These are phyloP conservation scores for Globisporangium cylindrosporum DNA, from an alignment of 352 stramenopile species.

Conservation along the genomic window DNA sequence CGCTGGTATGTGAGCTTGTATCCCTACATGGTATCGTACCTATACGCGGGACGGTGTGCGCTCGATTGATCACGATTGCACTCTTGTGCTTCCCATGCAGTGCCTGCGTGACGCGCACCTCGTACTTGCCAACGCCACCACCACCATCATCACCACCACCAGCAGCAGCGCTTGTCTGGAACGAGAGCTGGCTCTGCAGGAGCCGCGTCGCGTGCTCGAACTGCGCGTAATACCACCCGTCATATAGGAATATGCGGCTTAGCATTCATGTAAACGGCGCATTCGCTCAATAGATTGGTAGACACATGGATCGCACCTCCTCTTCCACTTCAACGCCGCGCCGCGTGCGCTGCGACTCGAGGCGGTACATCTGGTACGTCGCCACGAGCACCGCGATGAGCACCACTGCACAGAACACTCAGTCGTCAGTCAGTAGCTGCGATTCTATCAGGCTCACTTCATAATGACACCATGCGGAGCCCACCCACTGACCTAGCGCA, in stretches of 20 bases:
- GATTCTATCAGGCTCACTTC: no score
- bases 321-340: conserved; percentile 31
- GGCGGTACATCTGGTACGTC: conserved; percentile 53
- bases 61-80: conserved; percentile 58
- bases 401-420: conserved; percentile 33
- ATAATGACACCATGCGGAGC: not conserved
- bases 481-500: conserved; percentile 26
- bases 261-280: not conserved
- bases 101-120: conserved; percentile 36
- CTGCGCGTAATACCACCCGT: conserved; percentile 16
- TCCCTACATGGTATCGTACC: conserved; percentile 37
- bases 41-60: conserved; percentile 45
- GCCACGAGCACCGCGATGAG: conserved; percentile 53
- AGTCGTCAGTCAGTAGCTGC: not conserved
- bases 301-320: conserved; percentile 23
- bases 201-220: conserved; percentile 48
- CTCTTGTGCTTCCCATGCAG: conserved; percentile 20
- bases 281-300: not conserved
- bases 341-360: conserved; percentile 43
- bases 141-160: not conserved
- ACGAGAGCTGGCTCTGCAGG: conserved; percentile 38
- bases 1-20: not conserved
- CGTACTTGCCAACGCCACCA: conserved; percentile 32
- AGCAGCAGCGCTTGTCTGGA: not conserved
- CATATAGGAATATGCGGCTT: not conserved